These are phyloP conservation scores for Ceratocystis ficicola DNA, from an alignment of 2,329 filamentous ascomycete genomes.

Conservation along the genomic window DNA sequence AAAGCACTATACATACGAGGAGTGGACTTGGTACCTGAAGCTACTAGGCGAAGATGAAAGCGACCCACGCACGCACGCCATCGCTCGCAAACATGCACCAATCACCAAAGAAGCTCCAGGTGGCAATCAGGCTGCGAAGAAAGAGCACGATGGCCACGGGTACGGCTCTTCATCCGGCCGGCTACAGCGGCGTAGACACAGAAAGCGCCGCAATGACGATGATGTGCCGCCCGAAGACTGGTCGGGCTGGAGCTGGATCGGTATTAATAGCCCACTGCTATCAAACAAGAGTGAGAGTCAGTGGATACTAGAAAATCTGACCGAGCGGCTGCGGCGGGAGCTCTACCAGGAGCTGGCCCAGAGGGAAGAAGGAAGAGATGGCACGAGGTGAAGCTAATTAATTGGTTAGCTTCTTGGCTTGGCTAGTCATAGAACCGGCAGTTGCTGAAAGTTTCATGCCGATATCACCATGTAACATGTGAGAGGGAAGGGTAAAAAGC, in stretches of 20 bases:
- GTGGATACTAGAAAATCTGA: slow-evolving; percentile 59
- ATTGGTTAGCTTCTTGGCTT: background rate
- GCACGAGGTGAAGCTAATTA: background rate
- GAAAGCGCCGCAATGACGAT: slow-evolving; percentile 6
- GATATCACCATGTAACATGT: background rate
- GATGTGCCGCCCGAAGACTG: slow-evolving; percentile 14
- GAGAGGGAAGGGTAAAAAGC: background rate
- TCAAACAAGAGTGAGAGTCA: slow-evolving; percentile 55
- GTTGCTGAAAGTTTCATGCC: background rate
- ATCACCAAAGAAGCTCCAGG: background rate
- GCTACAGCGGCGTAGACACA: slow-evolving; percentile 1
- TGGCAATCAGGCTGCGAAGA: background rate
- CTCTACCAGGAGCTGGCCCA: slow-evolving; percentile 32
- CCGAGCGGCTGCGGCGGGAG: slow-evolving; percentile 44
- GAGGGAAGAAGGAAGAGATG: slow-evolving; percentile 18
- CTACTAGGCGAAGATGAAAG: slow-evolving; percentile 59
- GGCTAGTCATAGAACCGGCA: background rate
- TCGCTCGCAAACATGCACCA: slow-evolving; percentile 24
- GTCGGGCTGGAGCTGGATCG: slow-evolving; percentile 44
- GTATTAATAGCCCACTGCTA: slow-evolving; percentile 56
- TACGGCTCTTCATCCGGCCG: background rate
- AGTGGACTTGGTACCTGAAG: slow-evolving; percentile 75
- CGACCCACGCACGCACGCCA: slow-evolving; percentile 39
- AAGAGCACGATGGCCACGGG: slow-evolving; percentile 10
- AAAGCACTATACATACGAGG: slow-evolving; percentile 63